Base-by-base conservation (phyloP, 2,329 filamentous ascomycete species). In the Diaporthe sp. region DNA sequence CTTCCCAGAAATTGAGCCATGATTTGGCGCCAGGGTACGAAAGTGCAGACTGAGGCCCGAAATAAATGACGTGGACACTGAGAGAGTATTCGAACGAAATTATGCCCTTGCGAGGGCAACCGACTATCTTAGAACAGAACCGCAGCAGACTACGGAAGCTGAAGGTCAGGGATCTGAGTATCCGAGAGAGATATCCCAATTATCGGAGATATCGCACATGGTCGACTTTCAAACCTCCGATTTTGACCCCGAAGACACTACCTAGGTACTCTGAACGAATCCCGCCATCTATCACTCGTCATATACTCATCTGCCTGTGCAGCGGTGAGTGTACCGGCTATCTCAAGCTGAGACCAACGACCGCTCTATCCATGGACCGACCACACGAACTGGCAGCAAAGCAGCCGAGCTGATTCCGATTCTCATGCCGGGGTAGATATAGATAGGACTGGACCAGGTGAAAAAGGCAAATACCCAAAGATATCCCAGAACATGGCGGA, bases 361-460 rank as follows among this genome's bases (percentile, higher is more conserved):
- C 37, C 10, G 19, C 27, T 66, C 47, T 66, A 66, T 56, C 58
- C 58, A 72, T 25, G 70, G 59, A 15, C 59, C 70, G 9, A 72
- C 50, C 35, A 72, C n/a, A 4, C 70, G 70, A 15, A 72, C 37
- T 17, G 70, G 70, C 27, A 72, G 59, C 50, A 72, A 72, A 39
- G 70, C 59, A 25, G 70, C 50, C 37, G 50, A n/a, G 13, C 17
- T 27, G 19, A 50, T 10, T 9, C 59, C 70, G 1, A 72, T 37
- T 37, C 70, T 72, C 50, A 65, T 66, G 13, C 59, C 50, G 22
- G 70, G 25, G 27, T 72, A 72, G 6, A 47, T 66, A 37, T 37
- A 72, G 13, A 58, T 35, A 10, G 70, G 70, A 50, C 59, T 72
- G 10, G 59, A n/a, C 59, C 59, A 72, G 50, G 15, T n/a, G 30